Evolutionary conservation across 2,329 filamentous ascomycete genomes (phyloP).

Genomic region (Didymella pinodella): DNA sequence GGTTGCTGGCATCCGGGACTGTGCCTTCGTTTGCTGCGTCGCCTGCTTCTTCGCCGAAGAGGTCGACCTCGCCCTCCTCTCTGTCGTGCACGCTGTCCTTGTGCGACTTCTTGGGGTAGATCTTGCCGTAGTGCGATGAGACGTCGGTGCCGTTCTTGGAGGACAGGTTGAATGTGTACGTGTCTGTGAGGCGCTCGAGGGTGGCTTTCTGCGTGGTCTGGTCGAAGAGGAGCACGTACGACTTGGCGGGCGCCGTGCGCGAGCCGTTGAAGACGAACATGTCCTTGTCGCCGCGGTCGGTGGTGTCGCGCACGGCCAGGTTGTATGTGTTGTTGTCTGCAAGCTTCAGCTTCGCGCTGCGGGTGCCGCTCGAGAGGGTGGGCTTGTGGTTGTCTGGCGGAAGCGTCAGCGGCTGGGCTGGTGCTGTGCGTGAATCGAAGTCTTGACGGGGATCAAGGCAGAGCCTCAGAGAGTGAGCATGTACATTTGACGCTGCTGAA

Average conservation of each 20-base stretch:
- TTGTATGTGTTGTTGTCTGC: slow-evolving; percentile 37
- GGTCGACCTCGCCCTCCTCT: slow-evolving; percentile 38
- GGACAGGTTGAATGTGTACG: slow-evolving; percentile 87
- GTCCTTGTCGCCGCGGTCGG: slow-evolving; percentile 37
- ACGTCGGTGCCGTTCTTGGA: slow-evolving; percentile 71
- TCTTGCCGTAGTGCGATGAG: slow-evolving; percentile 71
- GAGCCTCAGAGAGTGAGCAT: neutral
- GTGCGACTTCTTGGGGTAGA: slow-evolving; percentile 54
- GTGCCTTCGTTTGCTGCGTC: slow-evolving; percentile 35
- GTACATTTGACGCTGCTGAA: slow-evolving; percentile 50
- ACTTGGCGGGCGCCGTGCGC: slow-evolving; percentile 42
- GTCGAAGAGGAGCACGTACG: slow-evolving; percentile 74
- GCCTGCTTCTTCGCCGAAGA: slow-evolving; percentile 41
- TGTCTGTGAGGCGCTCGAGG: slow-evolving; percentile 81
- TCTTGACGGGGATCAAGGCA: neutral
- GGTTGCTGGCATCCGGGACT: slow-evolving; percentile 55
- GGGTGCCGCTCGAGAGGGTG: slow-evolving; percentile 39
- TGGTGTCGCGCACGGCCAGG: slow-evolving; percentile 42
- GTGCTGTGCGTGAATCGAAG: neutral
- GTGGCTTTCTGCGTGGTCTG: slow-evolving; percentile 76
- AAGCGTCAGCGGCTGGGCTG: neutral
- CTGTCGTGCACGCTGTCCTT: slow-evolving; percentile 36
- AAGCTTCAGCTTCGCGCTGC: slow-evolving; percentile 39
- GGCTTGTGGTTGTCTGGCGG: slow-evolving; percentile 57
- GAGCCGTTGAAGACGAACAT: slow-evolving; percentile 53